These are phyloP conservation scores for Colletotrichum chrysophilum DNA, from an alignment of 2,329 filamentous ascomycete genomes.

Conservation along the genomic window DNA sequence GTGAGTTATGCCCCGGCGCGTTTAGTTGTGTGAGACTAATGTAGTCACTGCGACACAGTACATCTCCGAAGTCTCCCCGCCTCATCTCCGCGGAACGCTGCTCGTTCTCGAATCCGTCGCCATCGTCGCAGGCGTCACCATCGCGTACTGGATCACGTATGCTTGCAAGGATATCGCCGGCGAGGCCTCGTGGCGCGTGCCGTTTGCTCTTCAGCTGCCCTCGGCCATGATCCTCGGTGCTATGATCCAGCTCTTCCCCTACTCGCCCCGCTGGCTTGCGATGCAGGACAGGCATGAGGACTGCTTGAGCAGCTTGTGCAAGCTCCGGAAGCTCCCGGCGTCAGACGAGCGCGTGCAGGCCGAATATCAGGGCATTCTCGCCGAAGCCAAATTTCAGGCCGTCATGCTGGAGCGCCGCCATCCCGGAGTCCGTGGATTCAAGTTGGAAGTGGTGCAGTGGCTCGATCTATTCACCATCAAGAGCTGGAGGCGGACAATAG, in stretches of 20 bases:
- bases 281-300: constrained; percentile 42
- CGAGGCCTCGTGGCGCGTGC: constrained; percentile 49
- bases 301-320: constrained; percentile 37
- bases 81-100: constrained; percentile 42
- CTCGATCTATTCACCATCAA: constrained; percentile 50
- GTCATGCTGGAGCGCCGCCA: constrained; percentile 41
- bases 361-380: constrained; percentile 54
- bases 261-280: constrained; percentile 50
- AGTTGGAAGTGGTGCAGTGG: constrained; percentile 51
- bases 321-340: constrained; percentile 44
- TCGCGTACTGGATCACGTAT: constrained; percentile 61
- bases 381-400: constrained; percentile 51
- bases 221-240: constrained; percentile 40
- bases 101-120: constrained; percentile 57
- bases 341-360: constrained; percentile 47
- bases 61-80: constrained; percentile 40
- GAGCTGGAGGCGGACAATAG: constrained; percentile 45
- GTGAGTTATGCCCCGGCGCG: not conserved
- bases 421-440: constrained; percentile 36
- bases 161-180: constrained; percentile 48
- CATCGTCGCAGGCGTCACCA: constrained; percentile 56
- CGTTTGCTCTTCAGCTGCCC: constrained; percentile 51
- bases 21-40: fast-evolving
- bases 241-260: constrained; percentile 51
- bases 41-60: constrained; percentile 26